phyloP scores from a whole-genome alignment of 495 filamentous ascomycete species.

The Xylaria venustula region DNA sequence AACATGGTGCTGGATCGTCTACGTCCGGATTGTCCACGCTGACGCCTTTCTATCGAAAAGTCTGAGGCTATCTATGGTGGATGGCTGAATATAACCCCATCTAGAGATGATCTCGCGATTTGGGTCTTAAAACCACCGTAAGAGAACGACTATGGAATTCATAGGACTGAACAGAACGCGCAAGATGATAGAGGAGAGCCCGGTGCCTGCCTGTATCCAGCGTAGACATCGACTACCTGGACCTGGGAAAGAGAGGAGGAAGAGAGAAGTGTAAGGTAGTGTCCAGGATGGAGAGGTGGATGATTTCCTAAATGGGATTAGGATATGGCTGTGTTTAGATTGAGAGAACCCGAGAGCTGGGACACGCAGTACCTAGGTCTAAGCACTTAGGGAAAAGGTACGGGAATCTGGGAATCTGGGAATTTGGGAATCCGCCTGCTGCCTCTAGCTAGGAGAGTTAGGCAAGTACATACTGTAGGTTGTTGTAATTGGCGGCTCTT shows the following conservation, averaged over 20 bases:
- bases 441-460: too few relatives aligned
- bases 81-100: background rate
- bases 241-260: background rate
- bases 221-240: background rate
- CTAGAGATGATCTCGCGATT: background rate
- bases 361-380: background rate
- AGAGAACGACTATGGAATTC: background rate
- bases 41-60: background rate
- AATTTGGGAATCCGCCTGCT: too few relatives aligned
- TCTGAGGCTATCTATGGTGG: background rate
- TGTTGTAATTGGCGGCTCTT: conserved; percentile 5
- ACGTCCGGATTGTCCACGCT: background rate
- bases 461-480: background rate
- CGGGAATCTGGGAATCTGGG: background rate
- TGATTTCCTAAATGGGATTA: conserved; percentile 11
- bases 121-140: background rate
- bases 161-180: too few relatives aligned
- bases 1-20: conserved; percentile 27
- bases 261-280: background rate
- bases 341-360: conserved; percentile 7
- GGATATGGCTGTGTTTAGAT: background rate
- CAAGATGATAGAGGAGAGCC: background rate
- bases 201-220: background rate
- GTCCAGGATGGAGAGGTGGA: background rate
- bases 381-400: background rate